A percentile compares a stretch with the other conserved stretches of the same genome.
Conservation (phyloP, 306 rosid species). For the Notholithocarpus densiflorus region DNA sequence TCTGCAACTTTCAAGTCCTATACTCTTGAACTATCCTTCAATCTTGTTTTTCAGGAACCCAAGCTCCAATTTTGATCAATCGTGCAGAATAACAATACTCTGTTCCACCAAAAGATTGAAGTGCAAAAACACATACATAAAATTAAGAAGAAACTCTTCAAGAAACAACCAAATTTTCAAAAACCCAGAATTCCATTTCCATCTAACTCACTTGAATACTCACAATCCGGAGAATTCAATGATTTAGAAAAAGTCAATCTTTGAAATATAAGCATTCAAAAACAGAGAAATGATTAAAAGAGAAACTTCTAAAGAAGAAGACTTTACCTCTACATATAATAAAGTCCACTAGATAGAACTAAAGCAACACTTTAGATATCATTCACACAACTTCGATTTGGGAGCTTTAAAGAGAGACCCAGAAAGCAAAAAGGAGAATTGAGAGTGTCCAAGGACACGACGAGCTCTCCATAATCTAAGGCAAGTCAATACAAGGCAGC, state of each 20-base stretch:
- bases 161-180: background rate
- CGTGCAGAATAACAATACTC: background rate
- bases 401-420: conserved; percentile 2
- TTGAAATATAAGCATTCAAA: background rate
- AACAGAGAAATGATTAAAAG: background rate
- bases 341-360: background rate
- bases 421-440: conserved; percentile 8
- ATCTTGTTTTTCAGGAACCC: background rate
- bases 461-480: conserved; percentile 43
- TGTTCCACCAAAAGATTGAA: background rate
- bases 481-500: conserved; percentile 49
- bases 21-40: background rate
- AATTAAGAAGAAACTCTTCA: background rate
- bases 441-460: conserved; percentile 22
- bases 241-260: background rate
- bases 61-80: background rate
- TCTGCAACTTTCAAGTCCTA: background rate
- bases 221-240: background rate
- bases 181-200: conserved; percentile 15
- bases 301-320: background rate
- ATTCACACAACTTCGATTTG: background rate
- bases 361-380: background rate
- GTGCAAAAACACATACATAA: background rate
- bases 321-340: conserved; percentile 26
- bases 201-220: background rate